A percentile compares a stretch with the other conserved stretches of the same genome.
These are phyloP conservation scores for Biscogniauxia mediterranea DNA, from an alignment of 2,329 filamentous ascomycete species.

Conservation along the genomic window DNA sequence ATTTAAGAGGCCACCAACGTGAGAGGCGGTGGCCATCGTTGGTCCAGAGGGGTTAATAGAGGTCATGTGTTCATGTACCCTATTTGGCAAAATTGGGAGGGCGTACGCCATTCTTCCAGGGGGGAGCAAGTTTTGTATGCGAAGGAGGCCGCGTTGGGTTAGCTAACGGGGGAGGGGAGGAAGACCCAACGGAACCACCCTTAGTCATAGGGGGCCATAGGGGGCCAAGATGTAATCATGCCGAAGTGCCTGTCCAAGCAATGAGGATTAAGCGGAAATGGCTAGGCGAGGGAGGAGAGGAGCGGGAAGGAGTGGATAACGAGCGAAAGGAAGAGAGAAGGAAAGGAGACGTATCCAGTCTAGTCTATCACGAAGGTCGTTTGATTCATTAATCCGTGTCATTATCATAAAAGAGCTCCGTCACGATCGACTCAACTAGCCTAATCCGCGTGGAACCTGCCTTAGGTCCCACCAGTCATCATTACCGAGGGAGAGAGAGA, in stretches of 20 bases:
- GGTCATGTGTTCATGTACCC: not conserved
- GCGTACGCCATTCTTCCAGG: not conserved
- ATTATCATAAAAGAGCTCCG: slow-evolving; percentile 24
- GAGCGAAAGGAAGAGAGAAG: not conserved
- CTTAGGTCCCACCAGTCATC: slow-evolving; percentile 4
- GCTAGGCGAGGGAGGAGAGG: not conserved
- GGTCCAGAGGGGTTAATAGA: not conserved
- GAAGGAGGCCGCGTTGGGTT: not conserved
- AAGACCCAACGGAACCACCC: not conserved
- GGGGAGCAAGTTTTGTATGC: not conserved
- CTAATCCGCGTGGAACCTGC: slow-evolving; percentile 5
- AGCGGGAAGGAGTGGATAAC: not conserved
- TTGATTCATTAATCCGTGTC: slow-evolving; percentile 30
- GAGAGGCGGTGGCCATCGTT: not conserved
- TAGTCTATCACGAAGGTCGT: slow-evolving; percentile 16
- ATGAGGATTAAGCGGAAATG: not conserved
- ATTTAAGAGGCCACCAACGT: not conserved
- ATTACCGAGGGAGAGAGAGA: slow-evolving; percentile 5
- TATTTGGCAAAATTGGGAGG: not conserved
- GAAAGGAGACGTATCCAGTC: slow-evolving; percentile 1
- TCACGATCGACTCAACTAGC: slow-evolving; percentile 27
- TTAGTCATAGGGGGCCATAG: not conserved
- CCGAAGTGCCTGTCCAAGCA: not conserved
- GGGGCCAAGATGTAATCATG: not conserved
- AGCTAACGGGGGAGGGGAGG: not conserved